These are phyloP conservation scores for Oemleria cerasiformis DNA, from an alignment of 306 rosid species.

Conservation along the genomic window DNA sequence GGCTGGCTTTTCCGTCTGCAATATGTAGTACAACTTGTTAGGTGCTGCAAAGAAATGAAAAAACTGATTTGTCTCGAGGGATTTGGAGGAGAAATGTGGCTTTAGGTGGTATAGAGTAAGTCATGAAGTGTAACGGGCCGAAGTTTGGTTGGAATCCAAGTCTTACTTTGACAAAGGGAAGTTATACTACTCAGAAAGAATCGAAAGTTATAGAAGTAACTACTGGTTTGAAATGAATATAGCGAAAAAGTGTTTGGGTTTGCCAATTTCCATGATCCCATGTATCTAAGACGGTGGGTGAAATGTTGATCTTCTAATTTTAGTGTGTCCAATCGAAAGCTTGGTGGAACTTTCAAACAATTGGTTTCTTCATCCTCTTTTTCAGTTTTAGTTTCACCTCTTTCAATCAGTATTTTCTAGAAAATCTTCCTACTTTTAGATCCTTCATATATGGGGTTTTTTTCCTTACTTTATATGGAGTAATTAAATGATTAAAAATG, in stretches of 20 bases:
- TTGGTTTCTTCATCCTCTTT: conserved; percentile 2
- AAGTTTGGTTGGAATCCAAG: neutral
- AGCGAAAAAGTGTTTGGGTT: neutral
- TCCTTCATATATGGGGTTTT: neutral
- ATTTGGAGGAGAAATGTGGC: neutral
- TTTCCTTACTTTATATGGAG: neutral
- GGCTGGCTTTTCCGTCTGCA: neutral
- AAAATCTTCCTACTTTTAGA: neutral
- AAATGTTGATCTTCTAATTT: neutral
- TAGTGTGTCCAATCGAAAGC: neutral
- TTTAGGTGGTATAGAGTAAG: neutral
- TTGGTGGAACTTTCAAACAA: neutral
- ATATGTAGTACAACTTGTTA: neutral
- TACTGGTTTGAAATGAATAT: neutral
- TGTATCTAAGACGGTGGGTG: neutral
- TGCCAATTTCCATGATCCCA: neutral
- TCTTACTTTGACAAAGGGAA: neutral
- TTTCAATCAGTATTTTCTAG: neutral
- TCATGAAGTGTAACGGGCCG: neutral
- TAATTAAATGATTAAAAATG: conserved; percentile 4
- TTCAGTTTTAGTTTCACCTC: neutral
- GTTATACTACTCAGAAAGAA: neutral
- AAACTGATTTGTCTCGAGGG: neutral
- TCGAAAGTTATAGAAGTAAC: neutral
- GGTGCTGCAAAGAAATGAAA: neutral